Base-by-base conservation (phyloP, 345 rosid species). In the Conringia planisiliqua region DNA sequence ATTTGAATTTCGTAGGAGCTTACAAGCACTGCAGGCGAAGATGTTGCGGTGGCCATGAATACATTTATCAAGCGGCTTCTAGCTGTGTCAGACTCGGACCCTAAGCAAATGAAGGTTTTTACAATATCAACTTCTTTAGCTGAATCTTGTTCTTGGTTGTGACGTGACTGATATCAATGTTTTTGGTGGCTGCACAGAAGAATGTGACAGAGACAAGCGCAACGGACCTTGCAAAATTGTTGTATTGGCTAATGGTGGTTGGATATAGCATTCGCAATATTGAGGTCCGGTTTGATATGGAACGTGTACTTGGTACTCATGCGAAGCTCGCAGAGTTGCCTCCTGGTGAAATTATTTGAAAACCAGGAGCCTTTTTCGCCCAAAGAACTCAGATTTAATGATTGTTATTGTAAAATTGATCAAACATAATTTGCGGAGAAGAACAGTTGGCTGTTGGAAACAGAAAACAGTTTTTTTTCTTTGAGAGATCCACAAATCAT, bases 261-360 rank as follows among this genome's bases (percentile, higher is more conserved):
- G 98, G 99, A 39, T 95, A 92, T 84, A 75, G 98, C 81, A 78
- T 95, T 71, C 92, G 99, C 50, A 95, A 90, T 78, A 91, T 94
- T 6, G 98, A 94, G 84, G 98, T 94, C 62, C 92, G 98, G 20
- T 84, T 90, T 63, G 98, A 94, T 70, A 95, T 90, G 97, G 99
- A 95, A 76, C 86, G 92, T 58, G 96, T 92, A 18, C 90, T 95
- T 7, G 97, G 99, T 24, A 62, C 84, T 36, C 83, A 91, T 58
- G 79, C 88, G 6, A 94, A 91, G 85, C 90, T 83, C 11, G 91
- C 92, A 6, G 97, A 87, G 85, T 79, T 94, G 55, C 98, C 96
- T 73, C 93, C 93, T 0, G 98, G 96, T 46, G 98, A 94, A 82
- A 78, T 79, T 70, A 73, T 87, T 69, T 93, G 80, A 82, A 10